Evolutionary conservation across 805 yeast species (phyloP), one percentile per base, ranked within the genome.

Genomic region (Spathaspora arborariae): DNA sequence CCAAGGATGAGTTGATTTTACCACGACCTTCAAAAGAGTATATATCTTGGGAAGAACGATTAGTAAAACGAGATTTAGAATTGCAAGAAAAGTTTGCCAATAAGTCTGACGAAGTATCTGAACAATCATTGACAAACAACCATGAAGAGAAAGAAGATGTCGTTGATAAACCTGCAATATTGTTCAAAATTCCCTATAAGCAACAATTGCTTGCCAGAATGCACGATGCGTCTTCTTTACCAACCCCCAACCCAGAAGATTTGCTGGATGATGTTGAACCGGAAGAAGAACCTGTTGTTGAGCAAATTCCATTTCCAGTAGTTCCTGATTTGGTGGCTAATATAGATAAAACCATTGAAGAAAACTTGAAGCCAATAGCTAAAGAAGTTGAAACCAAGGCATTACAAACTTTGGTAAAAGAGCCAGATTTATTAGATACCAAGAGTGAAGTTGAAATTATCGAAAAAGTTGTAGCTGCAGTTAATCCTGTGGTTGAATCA

Each of bases 1-100:
- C 76, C 13, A 57, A 63, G 51, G 76, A 72, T 24, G 74, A 68
- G 41, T 59, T 71, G 13, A 63, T 70, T 13, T 44, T 59, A 34
- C 67, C 69, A 5, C 60, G 57, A 44, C 57, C 56, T 41, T 58
- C 58, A 8, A 62, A 59, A 46, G 54, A 61, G n/a, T 70, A 58
- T 48, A 41, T 68, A 8, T 58, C 78, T 24, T 62, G 76, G 76
- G 53, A 63, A 39, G 63, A 68, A 34, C 51, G 75, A 24, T 50
- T 68, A 30, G 39, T 51, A 5, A 57, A 61, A 16, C 49, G 70
- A 55, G 75, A 67, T 55, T 55, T 54, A 9, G 16, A 27, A 15
- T 35, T 47, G n/a, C 10, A 27, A 20, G 37, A 38, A 19, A 34
- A 40, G 19, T 10, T 47, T 5, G 22, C 36, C 13, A 15, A 3